Percentiles rank a stretch among this genome's conserved stretches.
phyloP scores from a whole-genome alignment of 1,284 basidiomycete species.

The Schizophyllum commune region DNA sequence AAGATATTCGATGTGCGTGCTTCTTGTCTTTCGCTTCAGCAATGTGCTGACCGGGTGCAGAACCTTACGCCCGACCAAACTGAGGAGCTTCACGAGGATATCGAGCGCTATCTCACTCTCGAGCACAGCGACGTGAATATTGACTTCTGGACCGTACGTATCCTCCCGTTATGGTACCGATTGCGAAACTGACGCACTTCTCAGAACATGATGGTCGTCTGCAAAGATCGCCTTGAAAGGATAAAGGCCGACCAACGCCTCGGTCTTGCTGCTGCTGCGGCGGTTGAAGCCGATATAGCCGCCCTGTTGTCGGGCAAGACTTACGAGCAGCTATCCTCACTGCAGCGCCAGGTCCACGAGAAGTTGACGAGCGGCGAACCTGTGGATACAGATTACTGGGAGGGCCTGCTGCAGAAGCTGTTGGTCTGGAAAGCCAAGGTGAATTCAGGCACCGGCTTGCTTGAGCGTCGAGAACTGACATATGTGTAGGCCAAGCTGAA shows the following conservation, averaged over 20 bases:
- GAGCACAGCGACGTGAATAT: conserved; percentile 83
- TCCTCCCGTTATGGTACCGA: neutral
- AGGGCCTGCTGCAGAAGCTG: conserved; percentile 82
- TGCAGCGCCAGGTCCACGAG: conserved; percentile 82
- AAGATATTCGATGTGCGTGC: conserved; percentile 84
- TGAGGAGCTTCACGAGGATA: conserved; percentile 91
- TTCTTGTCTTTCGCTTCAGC: neutral
- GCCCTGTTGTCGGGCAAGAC: conserved; percentile 72
- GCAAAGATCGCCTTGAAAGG: conserved; percentile 85
- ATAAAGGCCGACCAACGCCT: conserved; percentile 54
- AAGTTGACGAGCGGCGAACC: conserved; percentile 92
- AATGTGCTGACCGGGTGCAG: conserved; percentile 33
- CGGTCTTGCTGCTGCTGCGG: conserved; percentile 58
- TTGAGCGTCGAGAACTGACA: neutral
- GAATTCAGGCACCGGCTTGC: conserved; percentile 9
- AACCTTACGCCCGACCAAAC: conserved; percentile 85
- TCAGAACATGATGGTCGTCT: conserved; percentile 95
- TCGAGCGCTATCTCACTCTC: conserved; percentile 84
- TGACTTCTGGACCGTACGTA: conserved; percentile 92
- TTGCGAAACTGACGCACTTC: conserved; percentile 8
- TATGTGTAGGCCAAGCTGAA: conserved; percentile 75
- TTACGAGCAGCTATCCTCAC: conserved; percentile 72
- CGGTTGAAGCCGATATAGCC: conserved; percentile 77
- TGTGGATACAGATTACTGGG: conserved; percentile 98
- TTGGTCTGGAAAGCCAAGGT: conserved; percentile 99